Conservation (phyloP, 768 basidiomycete species). For the Lactarius hengduanensis region DNA sequence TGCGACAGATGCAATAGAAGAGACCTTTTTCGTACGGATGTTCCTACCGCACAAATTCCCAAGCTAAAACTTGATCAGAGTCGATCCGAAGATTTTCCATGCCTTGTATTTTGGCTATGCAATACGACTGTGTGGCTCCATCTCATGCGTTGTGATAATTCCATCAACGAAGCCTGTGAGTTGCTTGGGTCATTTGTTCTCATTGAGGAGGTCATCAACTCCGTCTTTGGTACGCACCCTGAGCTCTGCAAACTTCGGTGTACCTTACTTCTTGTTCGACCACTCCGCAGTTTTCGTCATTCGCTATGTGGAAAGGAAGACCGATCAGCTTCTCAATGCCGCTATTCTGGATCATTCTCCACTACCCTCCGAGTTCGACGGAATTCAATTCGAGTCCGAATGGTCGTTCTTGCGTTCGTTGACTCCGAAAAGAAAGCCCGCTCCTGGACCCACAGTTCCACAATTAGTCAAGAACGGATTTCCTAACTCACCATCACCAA, state of each 20-base stretch:
- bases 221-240: constrained; percentile 73
- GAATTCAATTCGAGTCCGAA: constrained; percentile 91
- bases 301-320: constrained; percentile 82
- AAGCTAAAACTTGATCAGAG: constrained; percentile 47
- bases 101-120: constrained; percentile 91
- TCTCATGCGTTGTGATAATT: constrained; percentile 81
- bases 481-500: constrained; percentile 57
- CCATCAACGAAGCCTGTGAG: constrained; percentile 77
- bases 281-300: constrained; percentile 81
- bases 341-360: constrained; percentile 82
- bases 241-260: not conserved
- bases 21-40: constrained; percentile 80
- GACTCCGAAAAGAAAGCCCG: constrained; percentile 55
- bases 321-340: constrained; percentile 82
- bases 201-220: constrained; percentile 90
- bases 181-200: constrained; percentile 80
- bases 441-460: constrained; percentile 35
- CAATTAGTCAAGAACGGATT: constrained; percentile 37
- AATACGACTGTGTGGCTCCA: constrained; percentile 90
- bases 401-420: constrained; percentile 90
- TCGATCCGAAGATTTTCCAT: constrained; percentile 80
- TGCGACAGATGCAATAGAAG: constrained; percentile 90
- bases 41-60: constrained; percentile 8
- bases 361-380: constrained; percentile 72
- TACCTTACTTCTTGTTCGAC: constrained; percentile 14